These are phyloP conservation scores for Magnaporthiopsis incrustans DNA, from an alignment of 2,329 filamentous ascomycete species.

Conservation along the genomic window DNA sequence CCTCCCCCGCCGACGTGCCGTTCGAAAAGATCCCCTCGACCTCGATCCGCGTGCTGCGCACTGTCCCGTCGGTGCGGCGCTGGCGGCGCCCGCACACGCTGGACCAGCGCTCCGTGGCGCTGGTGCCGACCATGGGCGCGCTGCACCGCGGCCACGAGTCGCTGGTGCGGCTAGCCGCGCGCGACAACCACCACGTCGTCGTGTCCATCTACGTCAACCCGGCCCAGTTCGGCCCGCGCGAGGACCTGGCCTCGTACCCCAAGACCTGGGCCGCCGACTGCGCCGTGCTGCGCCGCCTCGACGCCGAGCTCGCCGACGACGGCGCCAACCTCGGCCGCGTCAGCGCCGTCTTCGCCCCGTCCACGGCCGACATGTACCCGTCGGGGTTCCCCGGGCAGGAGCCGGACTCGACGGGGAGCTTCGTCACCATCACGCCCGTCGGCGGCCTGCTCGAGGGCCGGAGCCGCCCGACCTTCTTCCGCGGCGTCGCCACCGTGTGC, in stretches of 20 bases:
- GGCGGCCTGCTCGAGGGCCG: constrained; percentile 74
- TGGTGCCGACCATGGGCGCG: constrained; percentile 97
- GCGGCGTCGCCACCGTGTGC: constrained; percentile 91
- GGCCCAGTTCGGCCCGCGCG: constrained; percentile 83
- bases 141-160: constrained; percentile 88
- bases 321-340: constrained; percentile 58
- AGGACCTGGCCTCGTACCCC: constrained; percentile 85
- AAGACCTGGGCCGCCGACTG: constrained; percentile 80
- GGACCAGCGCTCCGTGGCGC: constrained; percentile 65
- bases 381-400: constrained; percentile 65
- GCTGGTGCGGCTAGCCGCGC: constrained; percentile 74
- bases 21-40: constrained; percentile 45
- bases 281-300: constrained; percentile 56
- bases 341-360: constrained; percentile 79
- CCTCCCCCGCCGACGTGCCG: not conserved
- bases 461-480: constrained; percentile 87
- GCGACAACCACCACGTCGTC: constrained; percentile 78
- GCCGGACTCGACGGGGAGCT: constrained; percentile 71
- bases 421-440: constrained; percentile 84
- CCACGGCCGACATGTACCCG: constrained; percentile 80
- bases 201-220: constrained; percentile 95
- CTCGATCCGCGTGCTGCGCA: constrained; percentile 65
- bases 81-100: constrained; percentile 60
- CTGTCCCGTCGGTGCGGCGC: constrained; percentile 60
- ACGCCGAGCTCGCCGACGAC: constrained; percentile 61